Percentiles rank a stretch among this genome's conserved stretches.
phyloP scores from a whole-genome alignment of 208 protist species.

The Trypanosoma vivax region DNA sequence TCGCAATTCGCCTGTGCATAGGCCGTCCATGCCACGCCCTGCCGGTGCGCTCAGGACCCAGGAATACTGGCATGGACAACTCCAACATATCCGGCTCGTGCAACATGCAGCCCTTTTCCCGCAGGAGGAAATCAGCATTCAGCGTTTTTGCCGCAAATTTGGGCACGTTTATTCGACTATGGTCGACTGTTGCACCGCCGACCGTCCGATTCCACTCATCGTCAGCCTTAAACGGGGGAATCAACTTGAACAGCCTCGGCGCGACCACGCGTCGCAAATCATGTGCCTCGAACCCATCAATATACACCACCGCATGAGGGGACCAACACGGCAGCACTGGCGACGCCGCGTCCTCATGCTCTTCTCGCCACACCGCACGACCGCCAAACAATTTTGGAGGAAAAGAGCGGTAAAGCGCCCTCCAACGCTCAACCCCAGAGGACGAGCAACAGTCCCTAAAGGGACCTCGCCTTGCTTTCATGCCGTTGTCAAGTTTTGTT shows the following conservation, averaged over 20 bases:
- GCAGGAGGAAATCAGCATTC: slow-evolving; percentile 5
- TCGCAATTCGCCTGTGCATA: slow-evolving; percentile 12
- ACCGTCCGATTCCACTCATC: slow-evolving; percentile 1
- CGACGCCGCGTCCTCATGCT: not conserved
- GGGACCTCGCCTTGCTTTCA: slow-evolving; percentile 9
- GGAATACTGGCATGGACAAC: slow-evolving; percentile 31
- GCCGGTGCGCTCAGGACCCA: not conserved
- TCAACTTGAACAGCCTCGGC: slow-evolving; percentile 26
- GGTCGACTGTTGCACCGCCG: slow-evolving; percentile 14
- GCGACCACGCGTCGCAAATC: slow-evolving; percentile 40
- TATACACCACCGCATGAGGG: slow-evolving; percentile 54
- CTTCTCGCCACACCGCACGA: slow-evolving; percentile 3
- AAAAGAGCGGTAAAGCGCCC: slow-evolving; percentile 10
- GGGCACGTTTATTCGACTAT: slow-evolving; percentile 3
- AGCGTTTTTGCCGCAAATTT: slow-evolving; percentile 13
- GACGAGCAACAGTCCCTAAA: slow-evolving; percentile 2
- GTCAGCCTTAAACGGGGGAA: slow-evolving; percentile 24
- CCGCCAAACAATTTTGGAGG: slow-evolving; percentile 4
- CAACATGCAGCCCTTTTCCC: slow-evolving; percentile 26
- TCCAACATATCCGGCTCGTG: slow-evolving; percentile 40
- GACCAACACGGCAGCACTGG: slow-evolving; percentile 15
- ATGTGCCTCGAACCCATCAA: slow-evolving; percentile 48
- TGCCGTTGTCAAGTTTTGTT: not conserved
- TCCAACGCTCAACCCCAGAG: not conserved
- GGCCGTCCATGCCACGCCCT: too few relatives aligned